Conservation (phyloP, 345 rosid species). For the Combretum micranthum region DNA sequence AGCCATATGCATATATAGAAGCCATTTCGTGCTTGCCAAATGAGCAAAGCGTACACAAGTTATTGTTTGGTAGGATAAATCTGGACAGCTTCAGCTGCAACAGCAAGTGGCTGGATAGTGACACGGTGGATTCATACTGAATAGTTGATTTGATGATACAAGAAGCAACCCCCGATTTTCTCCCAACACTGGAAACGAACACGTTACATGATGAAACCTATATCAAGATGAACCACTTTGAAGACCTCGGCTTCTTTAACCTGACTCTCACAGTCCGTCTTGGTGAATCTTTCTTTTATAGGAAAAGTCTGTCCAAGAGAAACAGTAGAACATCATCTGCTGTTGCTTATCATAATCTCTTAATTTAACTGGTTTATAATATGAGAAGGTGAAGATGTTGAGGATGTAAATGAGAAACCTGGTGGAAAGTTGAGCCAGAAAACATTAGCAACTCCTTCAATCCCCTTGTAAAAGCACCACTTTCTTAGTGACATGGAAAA, state of each 20-base stretch:
- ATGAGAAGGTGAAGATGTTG: too few relatives aligned
- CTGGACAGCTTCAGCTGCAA: not conserved
- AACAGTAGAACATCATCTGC: not conserved
- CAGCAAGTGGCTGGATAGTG: not conserved
- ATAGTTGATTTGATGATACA: constrained; percentile 8
- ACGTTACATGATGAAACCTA: constrained; percentile 9
- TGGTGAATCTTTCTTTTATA: constrained; percentile 15
- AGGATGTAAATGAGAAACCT: constrained; percentile 3
- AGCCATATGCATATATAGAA: too few relatives aligned
- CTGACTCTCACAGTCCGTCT: constrained; percentile 10
- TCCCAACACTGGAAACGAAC: constrained; percentile 11
- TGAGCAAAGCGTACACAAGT: not conserved
- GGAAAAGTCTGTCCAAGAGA: not conserved
- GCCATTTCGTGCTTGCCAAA: too few relatives aligned
- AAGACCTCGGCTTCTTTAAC: constrained; percentile 15
- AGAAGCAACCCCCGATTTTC: constrained; percentile 2
- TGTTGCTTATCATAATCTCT: not conserved
- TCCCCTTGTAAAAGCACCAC: constrained; percentile 21
- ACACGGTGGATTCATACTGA: constrained; percentile 4
- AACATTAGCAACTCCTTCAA: constrained; percentile 17
- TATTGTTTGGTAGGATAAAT: not conserved
- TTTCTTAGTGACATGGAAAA: not conserved
- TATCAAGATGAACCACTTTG: constrained; percentile 14
- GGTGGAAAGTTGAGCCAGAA: constrained; percentile 6
- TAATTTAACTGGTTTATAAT: too few relatives aligned